These are phyloP conservation scores for Recurvomyces mirabilis DNA, from an alignment of 495 filamentous ascomycete species.

Conservation along the genomic window DNA sequence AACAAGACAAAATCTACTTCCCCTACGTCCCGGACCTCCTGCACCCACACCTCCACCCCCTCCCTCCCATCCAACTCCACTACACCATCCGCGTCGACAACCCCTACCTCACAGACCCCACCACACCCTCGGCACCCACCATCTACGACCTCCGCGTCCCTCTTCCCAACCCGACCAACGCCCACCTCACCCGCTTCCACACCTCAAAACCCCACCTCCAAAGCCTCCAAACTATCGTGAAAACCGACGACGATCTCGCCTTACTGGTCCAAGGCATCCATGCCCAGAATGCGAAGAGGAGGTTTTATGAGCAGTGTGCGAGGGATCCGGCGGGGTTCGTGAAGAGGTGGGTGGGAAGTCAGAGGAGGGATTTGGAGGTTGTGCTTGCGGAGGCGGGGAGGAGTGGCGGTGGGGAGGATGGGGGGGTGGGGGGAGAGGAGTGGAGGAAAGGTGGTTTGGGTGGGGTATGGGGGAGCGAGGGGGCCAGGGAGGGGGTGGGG, in stretches of 20 bases:
- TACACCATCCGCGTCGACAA: conserved; percentile 94
- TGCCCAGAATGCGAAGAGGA: conserved; percentile 71
- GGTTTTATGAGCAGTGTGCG: conserved; percentile 64
- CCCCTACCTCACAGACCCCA: conserved; percentile 69
- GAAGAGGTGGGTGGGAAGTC: conserved; percentile 70
- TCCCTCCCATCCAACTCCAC: conserved; percentile 71
- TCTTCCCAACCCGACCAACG: conserved; percentile 71
- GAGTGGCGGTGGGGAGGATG: not conserved
- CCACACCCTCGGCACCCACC: conserved; percentile 37
- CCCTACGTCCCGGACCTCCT: conserved; percentile 75
- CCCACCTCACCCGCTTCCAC: conserved; percentile 42
- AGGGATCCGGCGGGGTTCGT: conserved; percentile 76
- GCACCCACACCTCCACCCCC: conserved; percentile 58
- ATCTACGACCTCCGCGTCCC: conserved; percentile 82
- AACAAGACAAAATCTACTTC: conserved; percentile 69
- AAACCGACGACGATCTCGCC: conserved; percentile 73
- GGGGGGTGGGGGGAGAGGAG: conserved; percentile 2
- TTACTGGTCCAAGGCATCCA: conserved; percentile 64
- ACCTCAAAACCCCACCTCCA: conserved; percentile 43
- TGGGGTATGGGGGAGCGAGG: conserved; percentile 3
- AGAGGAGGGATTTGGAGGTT: conserved; percentile 82
- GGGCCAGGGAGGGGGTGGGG: conserved; percentile 2
- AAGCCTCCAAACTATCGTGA: conserved; percentile 57
- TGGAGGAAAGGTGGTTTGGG: conserved; percentile 7
- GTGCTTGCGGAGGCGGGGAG: conserved; percentile 64